These are phyloP conservation scores for Pyrus betulifolia DNA, from an alignment of 306 rosid species.

Conservation along the genomic window DNA sequence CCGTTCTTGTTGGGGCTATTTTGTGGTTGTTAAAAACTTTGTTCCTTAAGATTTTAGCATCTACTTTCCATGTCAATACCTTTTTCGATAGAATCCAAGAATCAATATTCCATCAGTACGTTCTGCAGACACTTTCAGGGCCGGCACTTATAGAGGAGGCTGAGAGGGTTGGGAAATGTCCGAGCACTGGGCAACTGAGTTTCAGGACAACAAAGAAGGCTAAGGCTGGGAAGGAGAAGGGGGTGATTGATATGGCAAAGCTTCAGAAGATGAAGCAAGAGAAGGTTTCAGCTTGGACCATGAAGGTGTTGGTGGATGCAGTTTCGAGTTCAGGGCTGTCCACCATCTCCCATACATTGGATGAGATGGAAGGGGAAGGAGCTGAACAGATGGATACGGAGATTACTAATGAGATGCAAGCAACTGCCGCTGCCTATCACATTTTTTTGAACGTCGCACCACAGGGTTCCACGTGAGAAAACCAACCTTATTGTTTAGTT, in stretches of 20 bases:
- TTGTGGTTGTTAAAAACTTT: conserved; percentile 67
- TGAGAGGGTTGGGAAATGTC: conserved; percentile 41
- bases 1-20: conserved; percentile 66
- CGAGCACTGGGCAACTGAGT: conserved; percentile 55
- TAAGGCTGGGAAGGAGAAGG: conserved; percentile 33
- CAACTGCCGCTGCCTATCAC: conserved; percentile 65
- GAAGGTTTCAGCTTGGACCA: conserved; percentile 92
- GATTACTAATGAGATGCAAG: conserved; percentile 92
- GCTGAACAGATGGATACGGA: conserved; percentile 50
- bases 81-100: conserved; percentile 92
- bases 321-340: conserved; percentile 72
- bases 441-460: conserved; percentile 70
- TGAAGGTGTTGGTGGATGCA: conserved; percentile 85
- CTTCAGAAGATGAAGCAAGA: conserved; percentile 76
- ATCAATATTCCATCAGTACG: conserved; percentile 71
- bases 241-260: conserved; percentile 63
- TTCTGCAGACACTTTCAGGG: conserved; percentile 74
- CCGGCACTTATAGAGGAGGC: conserved; percentile 61
- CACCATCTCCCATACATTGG: conserved; percentile 58
- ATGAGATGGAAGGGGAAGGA: conserved; percentile 42
- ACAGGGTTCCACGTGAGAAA: conserved; percentile 57
- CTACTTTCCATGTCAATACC: conserved; percentile 69
- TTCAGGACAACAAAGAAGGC: conserved; percentile 48
- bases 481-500: not conserved
- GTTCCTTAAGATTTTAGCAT: conserved; percentile 60